Conservation (phyloP, 2,329 filamentous ascomycete species). For the Aspergillus candidus region DNA sequence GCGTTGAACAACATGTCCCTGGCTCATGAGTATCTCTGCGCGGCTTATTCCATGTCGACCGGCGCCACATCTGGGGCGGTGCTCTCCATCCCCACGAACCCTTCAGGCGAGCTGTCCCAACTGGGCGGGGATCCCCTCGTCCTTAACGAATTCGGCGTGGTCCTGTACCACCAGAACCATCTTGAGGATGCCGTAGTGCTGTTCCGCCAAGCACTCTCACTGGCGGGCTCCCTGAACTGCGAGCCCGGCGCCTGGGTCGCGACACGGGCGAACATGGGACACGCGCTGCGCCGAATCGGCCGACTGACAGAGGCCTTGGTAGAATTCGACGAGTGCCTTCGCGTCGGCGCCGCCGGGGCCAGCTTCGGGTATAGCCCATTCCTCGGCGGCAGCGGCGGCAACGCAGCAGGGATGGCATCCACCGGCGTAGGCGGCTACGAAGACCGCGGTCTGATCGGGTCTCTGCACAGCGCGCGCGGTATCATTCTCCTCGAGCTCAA, state of each 20-base stretch:
- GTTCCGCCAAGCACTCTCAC: slow-evolving; percentile 69
- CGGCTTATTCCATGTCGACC: slow-evolving; percentile 62
- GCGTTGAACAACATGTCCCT: slow-evolving; percentile 91
- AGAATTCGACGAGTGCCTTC: slow-evolving; percentile 81
- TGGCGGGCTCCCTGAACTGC: slow-evolving; percentile 74
- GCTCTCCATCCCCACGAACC: slow-evolving; percentile 19
- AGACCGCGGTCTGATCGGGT: slow-evolving; percentile 41
- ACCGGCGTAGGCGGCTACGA: slow-evolving; percentile 43
- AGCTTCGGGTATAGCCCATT: slow-evolving; percentile 69
- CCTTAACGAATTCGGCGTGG: slow-evolving; percentile 90
- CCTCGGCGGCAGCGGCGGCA: slow-evolving; percentile 31
- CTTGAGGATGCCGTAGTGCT: slow-evolving; percentile 68
- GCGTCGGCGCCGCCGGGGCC: slow-evolving; percentile 70
- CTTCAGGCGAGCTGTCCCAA: slow-evolving; percentile 18
- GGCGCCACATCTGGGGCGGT: slow-evolving; percentile 29
- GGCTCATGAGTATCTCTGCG: slow-evolving; percentile 89
- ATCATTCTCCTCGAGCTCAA: slow-evolving; percentile 75
- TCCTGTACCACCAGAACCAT: slow-evolving; percentile 87
- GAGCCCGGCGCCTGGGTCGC: slow-evolving; percentile 77
- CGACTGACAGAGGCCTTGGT: slow-evolving; percentile 65
- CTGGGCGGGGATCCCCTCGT: slow-evolving; percentile 67
- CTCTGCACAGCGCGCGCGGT: slow-evolving; percentile 54
- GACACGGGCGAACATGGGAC: slow-evolving; percentile 80
- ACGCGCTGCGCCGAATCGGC: slow-evolving; percentile 70
- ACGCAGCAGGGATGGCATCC: slow-evolving; percentile 30